These are phyloP conservation scores for Trypanosoma lewisi DNA, from an alignment of 208 protist species.

Conservation along the genomic window DNA sequence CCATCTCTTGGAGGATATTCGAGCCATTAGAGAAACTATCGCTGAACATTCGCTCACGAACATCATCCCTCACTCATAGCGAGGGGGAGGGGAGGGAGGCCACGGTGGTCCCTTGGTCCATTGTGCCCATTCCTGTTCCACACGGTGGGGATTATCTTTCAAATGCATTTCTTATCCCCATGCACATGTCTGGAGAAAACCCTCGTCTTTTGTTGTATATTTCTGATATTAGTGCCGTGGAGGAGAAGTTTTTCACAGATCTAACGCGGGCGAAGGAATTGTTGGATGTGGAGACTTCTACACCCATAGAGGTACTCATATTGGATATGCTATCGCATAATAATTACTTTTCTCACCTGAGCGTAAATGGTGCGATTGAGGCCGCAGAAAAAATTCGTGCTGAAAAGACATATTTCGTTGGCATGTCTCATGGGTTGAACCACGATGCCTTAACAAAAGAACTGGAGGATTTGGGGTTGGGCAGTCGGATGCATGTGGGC, in stretches of 20 bases:
- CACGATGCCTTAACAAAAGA: constrained; percentile 32
- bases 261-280: constrained; percentile 27
- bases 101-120: constrained; percentile 16
- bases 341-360: constrained; percentile 46
- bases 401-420: constrained; percentile 50
- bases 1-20: constrained; percentile 15
- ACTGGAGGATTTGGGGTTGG: constrained; percentile 26
- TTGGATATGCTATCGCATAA: constrained; percentile 49
- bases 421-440: constrained; percentile 51
- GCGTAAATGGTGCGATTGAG: constrained; percentile 32
- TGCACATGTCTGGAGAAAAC: constrained; percentile 19
- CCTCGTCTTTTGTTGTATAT: constrained; percentile 44
- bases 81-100: not conserved
- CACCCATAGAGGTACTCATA: constrained; percentile 37
- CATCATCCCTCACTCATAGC: not conserved
- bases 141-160: constrained; percentile 48
- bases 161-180: constrained; percentile 51
- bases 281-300: constrained; percentile 7
- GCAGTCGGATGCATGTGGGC: constrained; percentile 36
- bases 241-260: constrained; percentile 23
- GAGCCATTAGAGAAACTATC: not conserved
- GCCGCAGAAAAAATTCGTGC: constrained; percentile 34
- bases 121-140: constrained; percentile 48
- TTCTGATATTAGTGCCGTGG: constrained; percentile 49
- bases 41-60: constrained; percentile 2